Evolutionary conservation across 257 asterid species (phyloP), one percentile per base, ranked within the genome.

Genomic region (Fraxinus americana): DNA sequence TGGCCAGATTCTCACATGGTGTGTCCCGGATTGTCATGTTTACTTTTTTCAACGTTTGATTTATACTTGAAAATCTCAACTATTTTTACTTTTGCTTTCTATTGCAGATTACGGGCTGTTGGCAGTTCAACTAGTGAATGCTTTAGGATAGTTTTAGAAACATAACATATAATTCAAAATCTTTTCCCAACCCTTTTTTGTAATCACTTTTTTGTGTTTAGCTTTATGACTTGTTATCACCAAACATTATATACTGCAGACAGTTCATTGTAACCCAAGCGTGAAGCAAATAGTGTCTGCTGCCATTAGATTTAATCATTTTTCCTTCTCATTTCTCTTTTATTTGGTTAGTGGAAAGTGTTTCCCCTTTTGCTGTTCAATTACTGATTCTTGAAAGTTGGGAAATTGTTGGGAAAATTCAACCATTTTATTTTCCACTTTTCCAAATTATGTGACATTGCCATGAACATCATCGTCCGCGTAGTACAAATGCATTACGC

Each of bases 31-130:
- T 11, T 13, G 17, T 70, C 43, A 48, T 6, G 0, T n/a, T 30
- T 17, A 11, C 54, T 5, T 59, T 45, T 66, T 2, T 10, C 12
- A 41, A 3, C 16, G 23, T 63, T 50, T 57, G 11, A 23, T 30
- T 52, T n/a, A 12, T 79, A 10, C 39, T 30, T 63, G 61, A 43
- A 70, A 71, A 59, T 25, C 13, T 25, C 38, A 67, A 32, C 25
- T 39, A 23, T 57, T 63, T 30, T 79, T 59, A 72, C 52, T 39
- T 66, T 5, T 48, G 23, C 25, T 73, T 10, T 69, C 30, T 38
- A 57, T 23, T 66, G 85, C 80, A 75, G 81, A 67, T 67, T 54
- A 66, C 30, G 35, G 82, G 82, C 30, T 54, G 32, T 77, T 73
- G 63, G 74, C 72, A 43, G 73, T 34, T 77, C 68, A 19, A 69